Evolutionary conservation across 1,284 basidiomycete species (phyloP), one percentile per base, ranked within the genome.

Genomic region (Apiotrichum gracile): DNA sequence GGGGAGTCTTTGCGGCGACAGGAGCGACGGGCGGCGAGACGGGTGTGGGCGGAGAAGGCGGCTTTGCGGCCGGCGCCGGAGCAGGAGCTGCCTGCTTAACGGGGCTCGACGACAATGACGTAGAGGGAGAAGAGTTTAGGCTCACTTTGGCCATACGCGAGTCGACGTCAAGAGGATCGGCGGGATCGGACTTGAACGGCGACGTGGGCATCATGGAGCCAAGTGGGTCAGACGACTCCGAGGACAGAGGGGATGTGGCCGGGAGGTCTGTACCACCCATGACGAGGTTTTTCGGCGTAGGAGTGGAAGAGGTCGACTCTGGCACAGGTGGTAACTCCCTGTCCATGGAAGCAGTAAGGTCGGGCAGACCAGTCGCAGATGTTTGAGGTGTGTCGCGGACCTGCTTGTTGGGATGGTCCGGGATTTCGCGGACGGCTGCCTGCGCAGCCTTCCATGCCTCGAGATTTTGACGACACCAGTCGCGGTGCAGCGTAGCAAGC

Each of bases 361-460:
- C 45, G 1, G 46, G 37, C 19, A 14, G 4, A 3, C 9, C 24
- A 1, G 24, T 10, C 17, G 33, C 19, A 13, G 35, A 24, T 13
- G 25, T 9, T 10, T 22, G 37, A 14, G 35, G 25, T 9, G 38
- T 24, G 19, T 19, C n/a, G 6, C 45, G 21, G 0, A 39, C 64
- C 5, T 60, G 55, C 45, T 79, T 81, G 70, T 92, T 94, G 34
- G 88, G 90, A 72, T 94, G 91, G 60, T 86, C 83, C 45, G 89
- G 85, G 69, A 98, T 91, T 69, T 85, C 85, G 44, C 84, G 83
- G 61, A 96, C 88, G 66, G 93, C 91, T 60, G 82, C 82, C 79
- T 91, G 91, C 12, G 91, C 94, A 64, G 91, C 90, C 76, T 96
- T 86, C 94, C 94, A 98, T 51, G 87, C 88, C 67, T 94, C 88